Percentiles rank a stretch among this genome's conserved stretches.
Conservation (phyloP, 1,139 yeast genomes). For the Candida tetrigidarum region DNA sequence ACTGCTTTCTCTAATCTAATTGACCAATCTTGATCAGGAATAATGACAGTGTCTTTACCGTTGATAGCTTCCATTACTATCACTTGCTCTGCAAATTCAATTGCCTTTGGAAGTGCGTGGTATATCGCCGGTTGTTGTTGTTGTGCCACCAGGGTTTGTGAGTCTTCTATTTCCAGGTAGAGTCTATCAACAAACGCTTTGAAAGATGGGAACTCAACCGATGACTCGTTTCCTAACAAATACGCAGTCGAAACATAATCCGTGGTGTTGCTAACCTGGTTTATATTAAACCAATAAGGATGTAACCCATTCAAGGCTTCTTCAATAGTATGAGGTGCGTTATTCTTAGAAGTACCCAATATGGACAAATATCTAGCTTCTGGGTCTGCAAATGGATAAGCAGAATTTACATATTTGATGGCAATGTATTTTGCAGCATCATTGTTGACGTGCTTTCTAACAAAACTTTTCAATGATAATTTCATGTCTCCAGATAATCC, state of each 20-base stretch:
- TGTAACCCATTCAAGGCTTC: slow-evolving; percentile 84
- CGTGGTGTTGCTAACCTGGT: slow-evolving; percentile 44
- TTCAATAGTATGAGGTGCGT: slow-evolving; percentile 74
- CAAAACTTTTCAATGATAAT: slow-evolving; percentile 43
- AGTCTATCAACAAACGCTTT: slow-evolving; percentile 34
- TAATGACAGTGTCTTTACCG: slow-evolving; percentile 57
- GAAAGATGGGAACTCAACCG: slow-evolving; percentile 50
- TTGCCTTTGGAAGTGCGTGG: slow-evolving; percentile 41
- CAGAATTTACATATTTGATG: slow-evolving; percentile 65
- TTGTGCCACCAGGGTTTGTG: too few species aligned
- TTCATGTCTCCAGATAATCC: slow-evolving; percentile 43
- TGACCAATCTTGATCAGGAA: slow-evolving; percentile 77
- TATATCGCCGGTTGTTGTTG: slow-evolving; percentile 26
- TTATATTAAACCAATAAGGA: slow-evolving; percentile 67
- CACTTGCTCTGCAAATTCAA: slow-evolving; percentile 54
- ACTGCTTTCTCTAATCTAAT: slow-evolving; percentile 73
- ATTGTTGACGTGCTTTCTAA: slow-evolving; percentile 34
- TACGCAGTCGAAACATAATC: slow-evolving; percentile 51
- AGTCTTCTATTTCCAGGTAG: slow-evolving; percentile 25
- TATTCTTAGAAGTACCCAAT: slow-evolving; percentile 59
- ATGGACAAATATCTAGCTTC: slow-evolving; percentile 72
- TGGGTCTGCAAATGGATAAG: slow-evolving; percentile 71
- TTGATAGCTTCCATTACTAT: slow-evolving; percentile 67
- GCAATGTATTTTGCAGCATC: slow-evolving; percentile 61
- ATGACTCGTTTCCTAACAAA: slow-evolving; percentile 39